Base-by-base conservation (phyloP, 495 filamentous ascomycete species). In the Neurospora terricola region DNA sequence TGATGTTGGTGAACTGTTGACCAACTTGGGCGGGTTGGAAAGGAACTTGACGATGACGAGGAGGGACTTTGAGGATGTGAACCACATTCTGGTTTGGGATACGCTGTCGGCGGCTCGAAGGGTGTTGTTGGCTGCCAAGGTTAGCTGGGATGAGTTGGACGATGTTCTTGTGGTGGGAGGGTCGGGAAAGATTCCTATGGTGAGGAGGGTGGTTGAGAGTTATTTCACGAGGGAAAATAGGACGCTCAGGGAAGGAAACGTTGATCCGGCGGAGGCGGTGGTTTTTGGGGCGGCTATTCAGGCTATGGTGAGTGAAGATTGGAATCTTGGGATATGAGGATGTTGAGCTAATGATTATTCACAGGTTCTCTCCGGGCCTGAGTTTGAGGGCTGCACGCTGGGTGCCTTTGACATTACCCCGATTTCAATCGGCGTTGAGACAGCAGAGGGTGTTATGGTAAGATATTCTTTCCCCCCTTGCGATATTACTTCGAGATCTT, bases 391-490 rank as follows among this genome's bases (percentile, higher is more conserved):
- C 83, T 80, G 4, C 42, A 86, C 86, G 4, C 77, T 94, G 70
- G 90, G 95, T 83, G 91, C 97, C 76, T 91, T 97, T 90, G 94
- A 98, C 76, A 94, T 97, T 81, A 96, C 96, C 87, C 94, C 94
- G 73, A 87, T 97, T 77, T 96, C 94, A 75, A 91, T 98, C 70
- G 94, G 94, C 87, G 97, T 98, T 73, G 94, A 98, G 83, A 97
- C 94, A 74, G 94, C 93, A 74, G 94, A 94, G 80, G 94, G 94
- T 82, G 93, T 97, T 72, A 97, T 98, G 79, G 77, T 77, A 70
- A 27, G 73, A 16, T 34, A 34, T 34, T 5, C 34, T 34, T 34
- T 5, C 34, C 34, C 34, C 34, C 34, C 34, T 34, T 34, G 34
- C 34, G 34, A 34, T 34, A 34, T 34, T 34, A 34, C 4, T 34